Evolutionary conservation across 441 rosid genomes (phyloP).

Genomic region (Corymbia citriodora): DNA sequence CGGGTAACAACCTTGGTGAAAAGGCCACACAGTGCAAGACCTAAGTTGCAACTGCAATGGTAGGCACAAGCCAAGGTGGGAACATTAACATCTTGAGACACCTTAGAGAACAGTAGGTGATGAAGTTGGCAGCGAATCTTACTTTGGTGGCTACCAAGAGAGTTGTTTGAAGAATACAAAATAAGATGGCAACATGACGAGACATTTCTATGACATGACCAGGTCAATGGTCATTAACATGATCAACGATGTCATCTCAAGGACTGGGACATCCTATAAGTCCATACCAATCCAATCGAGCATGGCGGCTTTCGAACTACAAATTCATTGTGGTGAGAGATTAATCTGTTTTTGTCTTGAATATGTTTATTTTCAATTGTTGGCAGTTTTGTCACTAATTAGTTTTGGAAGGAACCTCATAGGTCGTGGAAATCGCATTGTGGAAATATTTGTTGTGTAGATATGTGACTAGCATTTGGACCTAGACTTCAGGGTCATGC

Average conservation of each 20-base stretch:
- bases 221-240: no score
- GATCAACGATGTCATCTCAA: no score
- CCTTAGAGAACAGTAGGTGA: accelerated
- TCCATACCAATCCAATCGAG: no score
- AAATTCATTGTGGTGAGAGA: no score
- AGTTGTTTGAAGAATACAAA: no score
- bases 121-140: not conserved
- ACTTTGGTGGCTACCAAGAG: not conserved
- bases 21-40: not conserved
- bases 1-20: not conserved
- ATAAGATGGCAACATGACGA: no score
- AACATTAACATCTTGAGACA: not conserved
- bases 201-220: no score
- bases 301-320: not conserved
- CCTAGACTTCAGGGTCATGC: not conserved
- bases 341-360: no score
- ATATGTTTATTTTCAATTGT: no score
- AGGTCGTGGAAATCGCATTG: not conserved
- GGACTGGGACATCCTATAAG: no score
- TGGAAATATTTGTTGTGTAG: no score
- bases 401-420: not conserved
- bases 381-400: not conserved
- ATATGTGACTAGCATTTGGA: not conserved
- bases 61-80: not conserved
- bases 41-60: not conserved